These are phyloP conservation scores for Ettlia oleoabundans DNA, from an alignment of 139 green algal species.

Conservation along the genomic window DNA sequence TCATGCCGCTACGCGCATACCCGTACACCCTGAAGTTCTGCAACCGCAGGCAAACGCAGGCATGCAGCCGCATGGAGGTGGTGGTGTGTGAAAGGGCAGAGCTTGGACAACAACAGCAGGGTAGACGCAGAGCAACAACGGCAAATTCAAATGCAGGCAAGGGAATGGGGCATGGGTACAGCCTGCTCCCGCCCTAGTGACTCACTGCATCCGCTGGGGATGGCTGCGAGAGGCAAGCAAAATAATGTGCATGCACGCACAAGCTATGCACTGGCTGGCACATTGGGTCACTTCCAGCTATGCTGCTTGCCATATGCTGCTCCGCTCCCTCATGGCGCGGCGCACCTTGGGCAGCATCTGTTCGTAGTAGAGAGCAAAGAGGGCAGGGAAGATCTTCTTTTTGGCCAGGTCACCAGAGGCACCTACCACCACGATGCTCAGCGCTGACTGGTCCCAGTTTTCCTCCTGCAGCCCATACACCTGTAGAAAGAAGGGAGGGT, in stretches of 20 bases:
- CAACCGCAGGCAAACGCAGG: no score
- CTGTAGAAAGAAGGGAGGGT: neutral
- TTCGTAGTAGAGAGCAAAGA: conserved; percentile 97
- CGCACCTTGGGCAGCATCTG: conserved; percentile 79
- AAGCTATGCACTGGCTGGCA: no score
- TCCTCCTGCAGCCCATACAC: conserved; percentile 55
- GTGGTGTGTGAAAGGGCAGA: no score
- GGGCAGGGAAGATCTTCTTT: conserved; percentile 99
- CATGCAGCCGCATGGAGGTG: no score
- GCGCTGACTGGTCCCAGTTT: conserved; percentile 56
- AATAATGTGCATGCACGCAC: no score
- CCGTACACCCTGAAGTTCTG: conserved; percentile 94
- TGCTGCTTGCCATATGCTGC: no score
- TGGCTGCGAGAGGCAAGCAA: no score
- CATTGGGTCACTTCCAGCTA: no score
- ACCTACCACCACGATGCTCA: conserved; percentile 93
- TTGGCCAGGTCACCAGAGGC: conserved; percentile 96
- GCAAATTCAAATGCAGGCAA: neutral
- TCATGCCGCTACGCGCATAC: conserved; percentile 94
- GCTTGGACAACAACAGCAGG: neutral
- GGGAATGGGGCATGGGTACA: no score
- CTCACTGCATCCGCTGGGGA: no score
- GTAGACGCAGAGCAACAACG: neutral
- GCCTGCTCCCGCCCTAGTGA: no score
- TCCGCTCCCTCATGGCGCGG: no score